phyloP scores from a whole-genome alignment of 2,329 filamentous ascomycete genomes.

The Pyricularia grisea region DNA sequence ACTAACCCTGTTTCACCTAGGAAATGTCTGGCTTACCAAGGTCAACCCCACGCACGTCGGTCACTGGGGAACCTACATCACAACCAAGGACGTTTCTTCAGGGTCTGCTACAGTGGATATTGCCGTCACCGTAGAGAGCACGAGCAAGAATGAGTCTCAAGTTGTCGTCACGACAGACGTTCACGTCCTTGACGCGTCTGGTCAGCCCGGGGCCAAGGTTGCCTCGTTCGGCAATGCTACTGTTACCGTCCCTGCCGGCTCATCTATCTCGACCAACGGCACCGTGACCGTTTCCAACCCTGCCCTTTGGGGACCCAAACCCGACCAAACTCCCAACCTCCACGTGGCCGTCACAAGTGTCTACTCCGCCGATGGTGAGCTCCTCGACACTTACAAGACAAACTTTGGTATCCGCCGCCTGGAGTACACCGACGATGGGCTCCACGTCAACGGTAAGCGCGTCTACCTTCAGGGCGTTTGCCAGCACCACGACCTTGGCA shows the following conservation, averaged over 20 bases:
- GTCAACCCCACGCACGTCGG: conserved; percentile 34
- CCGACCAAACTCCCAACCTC: conserved; percentile 33
- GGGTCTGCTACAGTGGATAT: conserved; percentile 34
- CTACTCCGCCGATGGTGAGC: conserved; percentile 12
- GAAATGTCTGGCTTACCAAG: conserved; percentile 42
- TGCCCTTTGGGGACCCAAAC: conserved; percentile 36
- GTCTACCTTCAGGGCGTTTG: conserved; percentile 35
- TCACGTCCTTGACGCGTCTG: conserved; percentile 24
- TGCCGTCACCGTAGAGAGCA: conserved; percentile 36
- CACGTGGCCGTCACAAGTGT: conserved; percentile 36
- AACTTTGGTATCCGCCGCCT: conserved; percentile 38
- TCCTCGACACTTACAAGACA: conserved; percentile 32
- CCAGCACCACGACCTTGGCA: conserved; percentile 42
- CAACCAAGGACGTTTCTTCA: conserved; percentile 31
- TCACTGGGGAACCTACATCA: conserved; percentile 40
- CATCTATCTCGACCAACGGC: conserved; percentile 21
- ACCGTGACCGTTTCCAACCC: conserved; percentile 27
- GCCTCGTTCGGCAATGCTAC: conserved; percentile 23
- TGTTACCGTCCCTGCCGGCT: conserved; percentile 19
- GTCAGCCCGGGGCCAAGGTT: conserved; percentile 16
- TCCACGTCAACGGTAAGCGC: conserved; percentile 34
- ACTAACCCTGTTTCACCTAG: conserved; percentile 15
- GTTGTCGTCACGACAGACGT: conserved; percentile 31
- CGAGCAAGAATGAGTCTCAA: conserved; percentile 16
- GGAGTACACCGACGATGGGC: conserved; percentile 27